Evolutionary conservation across 768 basidiomycete species (phyloP).

Genomic region (Dacryopinax primogenitus): DNA sequence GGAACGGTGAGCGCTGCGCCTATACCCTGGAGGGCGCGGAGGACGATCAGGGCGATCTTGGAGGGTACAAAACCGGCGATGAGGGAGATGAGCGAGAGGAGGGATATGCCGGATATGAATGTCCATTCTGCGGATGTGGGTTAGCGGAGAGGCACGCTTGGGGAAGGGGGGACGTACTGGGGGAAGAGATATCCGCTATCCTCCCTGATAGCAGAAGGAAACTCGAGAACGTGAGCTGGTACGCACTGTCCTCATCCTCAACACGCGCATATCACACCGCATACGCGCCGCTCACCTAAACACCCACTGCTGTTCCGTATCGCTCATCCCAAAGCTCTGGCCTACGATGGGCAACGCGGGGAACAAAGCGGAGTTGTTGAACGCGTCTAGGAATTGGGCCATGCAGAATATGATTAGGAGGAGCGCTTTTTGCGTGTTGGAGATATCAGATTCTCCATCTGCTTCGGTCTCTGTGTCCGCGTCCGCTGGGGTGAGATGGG

Average conservation of each 20-base stretch:
- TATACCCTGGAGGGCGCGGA: conserved; percentile 42
- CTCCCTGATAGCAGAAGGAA: conserved; percentile 28
- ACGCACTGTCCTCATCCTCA: conserved; percentile 25
- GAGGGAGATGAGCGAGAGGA: conserved; percentile 35
- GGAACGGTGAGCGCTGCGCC: conserved; percentile 41
- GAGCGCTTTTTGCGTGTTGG: conserved; percentile 22
- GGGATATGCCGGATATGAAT: conserved; percentile 33
- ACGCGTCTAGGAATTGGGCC: conserved; percentile 35
- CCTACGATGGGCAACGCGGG: conserved; percentile 30
- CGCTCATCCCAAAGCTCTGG: background rate
- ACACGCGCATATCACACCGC: background rate
- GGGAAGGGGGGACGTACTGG: background rate
- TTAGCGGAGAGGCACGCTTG: background rate
- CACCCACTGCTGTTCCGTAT: conserved; percentile 3
- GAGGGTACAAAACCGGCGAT: conserved; percentile 26
- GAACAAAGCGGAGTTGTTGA: conserved; percentile 34
- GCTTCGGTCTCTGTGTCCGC: background rate
- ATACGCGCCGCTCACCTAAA: conserved; percentile 7
- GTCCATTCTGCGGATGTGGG: conserved; percentile 21
- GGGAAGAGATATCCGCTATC: conserved; percentile 6
- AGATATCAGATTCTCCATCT: conserved; percentile 9
- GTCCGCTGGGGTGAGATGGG: background rate
- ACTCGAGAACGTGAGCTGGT: conserved; percentile 34
- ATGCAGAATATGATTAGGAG: conserved; percentile 32
- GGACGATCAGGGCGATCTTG: conserved; percentile 38